Conservation (phyloP, 2,329 filamentous ascomycete genomes). For the Colletotrichum acutatum region DNA sequence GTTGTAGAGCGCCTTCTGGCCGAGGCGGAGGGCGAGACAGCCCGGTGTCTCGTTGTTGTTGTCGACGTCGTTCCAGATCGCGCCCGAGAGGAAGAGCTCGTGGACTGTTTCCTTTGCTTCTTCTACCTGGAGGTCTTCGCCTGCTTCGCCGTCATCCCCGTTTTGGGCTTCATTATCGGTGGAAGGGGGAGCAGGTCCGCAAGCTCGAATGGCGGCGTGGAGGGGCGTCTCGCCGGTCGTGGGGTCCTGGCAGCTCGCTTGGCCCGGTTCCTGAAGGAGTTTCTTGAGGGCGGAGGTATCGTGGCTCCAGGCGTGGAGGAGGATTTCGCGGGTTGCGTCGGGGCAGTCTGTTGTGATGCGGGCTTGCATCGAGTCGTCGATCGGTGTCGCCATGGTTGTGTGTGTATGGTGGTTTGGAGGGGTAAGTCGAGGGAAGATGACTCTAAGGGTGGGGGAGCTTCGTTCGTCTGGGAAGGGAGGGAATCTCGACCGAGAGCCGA, state of each 20-base stretch:
- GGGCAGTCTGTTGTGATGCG: slow-evolving; percentile 67
- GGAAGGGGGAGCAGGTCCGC: slow-evolving; percentile 54
- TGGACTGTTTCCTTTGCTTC: slow-evolving; percentile 75
- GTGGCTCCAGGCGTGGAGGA: slow-evolving; percentile 67
- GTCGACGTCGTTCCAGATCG: slow-evolving; percentile 98
- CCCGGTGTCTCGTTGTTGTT: slow-evolving; percentile 88
- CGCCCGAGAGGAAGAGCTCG: slow-evolving; percentile 85
- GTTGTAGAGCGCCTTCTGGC: slow-evolving; percentile 78
- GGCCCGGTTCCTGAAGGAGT: slow-evolving; percentile 72
- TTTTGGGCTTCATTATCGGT: slow-evolving; percentile 23
- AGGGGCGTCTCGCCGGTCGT: slow-evolving; percentile 88
- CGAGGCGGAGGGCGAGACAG: slow-evolving; percentile 80
- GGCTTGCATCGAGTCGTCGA: slow-evolving; percentile 62
- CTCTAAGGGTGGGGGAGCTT: background rate
- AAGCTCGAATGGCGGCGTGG: slow-evolving; percentile 88
- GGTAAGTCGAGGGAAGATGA: background rate
- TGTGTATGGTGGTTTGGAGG: background rate
- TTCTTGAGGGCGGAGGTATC: slow-evolving; percentile 75
- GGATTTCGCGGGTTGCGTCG: slow-evolving; percentile 59
- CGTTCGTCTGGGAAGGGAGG: background rate
- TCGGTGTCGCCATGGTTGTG: slow-evolving; percentile 39
- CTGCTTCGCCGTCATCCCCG: slow-evolving; percentile 47
- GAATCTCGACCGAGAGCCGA: background rate
- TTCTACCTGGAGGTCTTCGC: slow-evolving; percentile 55
- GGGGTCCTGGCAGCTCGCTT: slow-evolving; percentile 82